Percentiles rank a stretch among this genome's conserved stretches.
phyloP scores from a whole-genome alignment of 1,284 basidiomycete genomes.

The Fomitopsis pinicola region DNA sequence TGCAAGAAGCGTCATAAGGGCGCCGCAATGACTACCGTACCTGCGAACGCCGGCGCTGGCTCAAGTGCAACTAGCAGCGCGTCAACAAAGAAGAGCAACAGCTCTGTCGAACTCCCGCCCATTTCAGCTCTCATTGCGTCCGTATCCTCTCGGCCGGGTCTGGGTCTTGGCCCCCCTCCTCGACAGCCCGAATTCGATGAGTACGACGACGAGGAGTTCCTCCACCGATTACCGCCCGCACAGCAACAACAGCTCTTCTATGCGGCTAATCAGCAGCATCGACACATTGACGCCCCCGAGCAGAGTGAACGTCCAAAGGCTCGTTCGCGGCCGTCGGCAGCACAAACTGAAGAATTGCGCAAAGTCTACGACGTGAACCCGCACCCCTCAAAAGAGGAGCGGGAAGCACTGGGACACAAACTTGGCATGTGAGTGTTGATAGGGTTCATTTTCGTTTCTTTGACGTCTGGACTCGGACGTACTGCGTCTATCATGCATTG shows the following conservation, averaged over 20 bases:
- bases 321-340: conserved; percentile 56
- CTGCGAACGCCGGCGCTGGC: conserved; percentile 5
- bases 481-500: conserved; percentile 9
- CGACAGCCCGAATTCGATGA: conserved; percentile 41
- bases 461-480: conserved; percentile 13
- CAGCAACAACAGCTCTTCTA: conserved; percentile 36
- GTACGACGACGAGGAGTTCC: conserved; percentile 34
- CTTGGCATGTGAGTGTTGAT: conserved; percentile 63
- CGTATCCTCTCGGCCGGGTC: conserved; percentile 26
- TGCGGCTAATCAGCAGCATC: conserved; percentile 41
- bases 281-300: conserved; percentile 40
- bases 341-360: conserved; percentile 63
- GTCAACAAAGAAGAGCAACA: conserved; percentile 10
- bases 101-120: conserved; percentile 32
- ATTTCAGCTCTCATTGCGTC: conserved; percentile 43
- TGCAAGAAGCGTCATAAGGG: conserved; percentile 60
- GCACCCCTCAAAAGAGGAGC: conserved; percentile 63
- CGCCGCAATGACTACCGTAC: conserved; percentile 10
- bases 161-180: conserved; percentile 15
- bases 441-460: conserved; percentile 1
- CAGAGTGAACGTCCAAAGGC: conserved; percentile 44
- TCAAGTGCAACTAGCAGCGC: neutral
- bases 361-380: conserved; percentile 56
- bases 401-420: conserved; percentile 55
- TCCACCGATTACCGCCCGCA: conserved; percentile 17